These are phyloP conservation scores for Lanmaoa pseudosensibilis DNA, from an alignment of 768 basidiomycete species.

Conservation along the genomic window DNA sequence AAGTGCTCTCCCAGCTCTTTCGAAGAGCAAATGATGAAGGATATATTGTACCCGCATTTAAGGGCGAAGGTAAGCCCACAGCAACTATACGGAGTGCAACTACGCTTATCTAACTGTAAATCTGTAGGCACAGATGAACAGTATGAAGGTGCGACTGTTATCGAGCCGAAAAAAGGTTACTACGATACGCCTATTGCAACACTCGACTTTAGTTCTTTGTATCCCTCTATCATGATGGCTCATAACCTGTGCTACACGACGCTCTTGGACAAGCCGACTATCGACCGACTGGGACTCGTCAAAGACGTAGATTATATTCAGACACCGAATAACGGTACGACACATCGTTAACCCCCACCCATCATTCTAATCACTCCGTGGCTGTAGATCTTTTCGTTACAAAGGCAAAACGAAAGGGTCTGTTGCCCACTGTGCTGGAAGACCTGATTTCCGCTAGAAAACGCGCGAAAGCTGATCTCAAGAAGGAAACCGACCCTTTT, in stretches of 20 bases:
- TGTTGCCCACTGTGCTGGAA: conserved; percentile 89
- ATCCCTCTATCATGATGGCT: conserved; percentile 99
- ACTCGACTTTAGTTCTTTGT: conserved; percentile 96
- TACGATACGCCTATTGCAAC: conserved; percentile 97
- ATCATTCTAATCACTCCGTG: neutral
- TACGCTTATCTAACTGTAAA: neutral
- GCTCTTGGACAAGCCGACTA: conserved; percentile 75
- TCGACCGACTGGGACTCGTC: conserved; percentile 73
- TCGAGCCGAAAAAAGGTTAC: conserved; percentile 94
- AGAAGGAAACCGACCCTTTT: conserved; percentile 96
- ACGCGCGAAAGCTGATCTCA: conserved; percentile 91
- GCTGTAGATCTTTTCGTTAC: conserved; percentile 83
- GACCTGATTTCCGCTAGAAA: conserved; percentile 93
- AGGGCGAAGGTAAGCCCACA: conserved; percentile 67
- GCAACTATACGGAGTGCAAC: neutral
- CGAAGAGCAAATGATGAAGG: conserved; percentile 90
- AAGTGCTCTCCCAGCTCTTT: conserved; percentile 94
- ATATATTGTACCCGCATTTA: conserved; percentile 84
- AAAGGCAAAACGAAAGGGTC: conserved; percentile 72
- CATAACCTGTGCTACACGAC: conserved; percentile 99
- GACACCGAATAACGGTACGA: conserved; percentile 91
- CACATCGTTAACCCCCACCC: neutral
- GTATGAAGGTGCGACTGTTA: conserved; percentile 98
- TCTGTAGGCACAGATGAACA: conserved; percentile 83
- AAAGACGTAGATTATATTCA: conserved; percentile 90